A percentile compares a stretch with the other conserved stretches of the same genome.
phyloP scores from a whole-genome alignment of 2,329 filamentous ascomycete genomes.

The Sclerotinia minor region DNA sequence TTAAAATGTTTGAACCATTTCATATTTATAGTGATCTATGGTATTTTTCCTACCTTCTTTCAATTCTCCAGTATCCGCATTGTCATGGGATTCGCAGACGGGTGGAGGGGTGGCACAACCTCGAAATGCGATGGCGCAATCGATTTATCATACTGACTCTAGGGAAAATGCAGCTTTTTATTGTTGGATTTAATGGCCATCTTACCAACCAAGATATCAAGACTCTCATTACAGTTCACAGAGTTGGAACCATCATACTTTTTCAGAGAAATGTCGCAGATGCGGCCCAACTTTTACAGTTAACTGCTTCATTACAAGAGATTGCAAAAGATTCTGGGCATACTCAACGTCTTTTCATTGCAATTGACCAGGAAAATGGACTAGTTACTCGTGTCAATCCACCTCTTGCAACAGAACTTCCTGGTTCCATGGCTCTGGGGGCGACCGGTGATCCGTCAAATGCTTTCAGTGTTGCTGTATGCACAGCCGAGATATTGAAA shows the following conservation, averaged over 20 bases:
- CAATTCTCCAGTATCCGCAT: neutral
- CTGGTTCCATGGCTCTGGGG: slow-evolving; percentile 48
- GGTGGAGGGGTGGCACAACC: neutral
- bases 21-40: neutral
- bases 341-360: slow-evolving; percentile 46
- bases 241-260: slow-evolving; percentile 46
- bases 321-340: slow-evolving; percentile 45
- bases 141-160: neutral
- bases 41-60: neutral
- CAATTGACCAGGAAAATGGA: slow-evolving; percentile 50
- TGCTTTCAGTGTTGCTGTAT: slow-evolving; percentile 43
- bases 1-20: neutral
- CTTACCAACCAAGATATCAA: slow-evolving; percentile 46
- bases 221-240: slow-evolving; percentile 45
- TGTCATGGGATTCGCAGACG: neutral
- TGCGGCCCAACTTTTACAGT: slow-evolving; percentile 44
- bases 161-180: slow-evolving; percentile 44
- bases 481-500: slow-evolving; percentile 45
- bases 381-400: slow-evolving; percentile 47
- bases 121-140: neutral
- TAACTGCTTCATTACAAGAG: slow-evolving; percentile 44
- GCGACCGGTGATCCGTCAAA: slow-evolving; percentile 43
- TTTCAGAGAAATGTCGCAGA: slow-evolving; percentile 47
- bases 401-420: slow-evolving; percentile 45
- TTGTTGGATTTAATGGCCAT: slow-evolving; percentile 47